Base-by-base conservation (phyloP, 352 stramenopile species). In the Globisporangium takayamanum region DNA sequence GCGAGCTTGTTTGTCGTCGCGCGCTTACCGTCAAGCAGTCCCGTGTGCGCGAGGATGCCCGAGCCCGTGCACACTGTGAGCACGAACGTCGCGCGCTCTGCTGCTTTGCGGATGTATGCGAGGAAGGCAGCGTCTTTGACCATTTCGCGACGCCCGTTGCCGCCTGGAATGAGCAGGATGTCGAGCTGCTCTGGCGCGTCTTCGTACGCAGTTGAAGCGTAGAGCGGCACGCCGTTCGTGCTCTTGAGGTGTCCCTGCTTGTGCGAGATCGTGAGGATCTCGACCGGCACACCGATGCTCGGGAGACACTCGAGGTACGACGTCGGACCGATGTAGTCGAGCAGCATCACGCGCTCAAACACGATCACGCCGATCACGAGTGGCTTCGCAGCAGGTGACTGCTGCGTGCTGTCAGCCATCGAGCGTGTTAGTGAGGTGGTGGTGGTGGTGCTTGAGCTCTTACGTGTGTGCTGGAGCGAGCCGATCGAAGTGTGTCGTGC, bases 221-320 rank as follows among this genome's bases (percentile, higher is more conserved):
- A 68, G n/a, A 73, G 49, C 45, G 69, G 44, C n/a, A 73, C 59
- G 41, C 63, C 61, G 36, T 70, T 72, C n/a, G 60, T 60, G 53
- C 67, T 70, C 46, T 66, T 65, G 26, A 89, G 61, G 53, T 53
- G 53, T 0, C 79, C 76, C 12, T 60, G 16, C 30, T 50, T 55
- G 53, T 74, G 53, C 15, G 73, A 72, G 61, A 89, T 77, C 39
- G 79, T 82, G 53, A 68, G 44, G 60, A 89, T 79, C 26, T 72
- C 67, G n/a, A 83, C 67, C 8, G 71, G 67, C 30, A 81, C 62
- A 26, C 59, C 65, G 58, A 83, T 60, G 3, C 50, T 68, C 44
- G 71, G 71, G 33, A 89, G 71, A 50, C 77, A 66, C 65, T 87
- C 76, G 54, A 86, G 63, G 57, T 84, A 89, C 50, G 74, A 70